phyloP scores from a whole-genome alignment of 2,329 filamentous ascomycete species.

The Colletotrichum australisinense region DNA sequence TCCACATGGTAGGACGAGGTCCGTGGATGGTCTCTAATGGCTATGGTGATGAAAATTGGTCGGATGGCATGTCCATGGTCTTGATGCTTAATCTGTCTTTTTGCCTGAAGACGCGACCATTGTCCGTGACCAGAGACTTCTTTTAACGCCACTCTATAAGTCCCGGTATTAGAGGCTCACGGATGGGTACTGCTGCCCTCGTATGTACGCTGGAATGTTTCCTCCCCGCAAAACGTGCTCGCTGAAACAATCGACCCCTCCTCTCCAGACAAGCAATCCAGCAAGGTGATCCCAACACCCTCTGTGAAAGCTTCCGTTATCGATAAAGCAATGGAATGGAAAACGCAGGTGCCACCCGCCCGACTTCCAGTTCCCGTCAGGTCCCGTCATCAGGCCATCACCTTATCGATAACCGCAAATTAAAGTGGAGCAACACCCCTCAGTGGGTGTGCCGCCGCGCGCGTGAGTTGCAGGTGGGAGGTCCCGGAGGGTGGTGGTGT shows the following conservation, averaged over 20 bases:
- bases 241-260: conserved; percentile 34
- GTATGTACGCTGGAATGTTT: conserved; percentile 1
- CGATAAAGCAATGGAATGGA: conserved; percentile 15
- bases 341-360: background rate
- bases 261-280: conserved; percentile 17
- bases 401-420: conserved; percentile 24
- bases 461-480: background rate
- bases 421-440: conserved; percentile 19
- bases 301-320: conserved; percentile 11
- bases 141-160: background rate
- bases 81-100: background rate
- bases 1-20: background rate
- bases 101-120: background rate
- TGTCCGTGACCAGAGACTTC: background rate
- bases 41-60: background rate
- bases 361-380: too few species aligned
- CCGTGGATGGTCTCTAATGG: background rate
- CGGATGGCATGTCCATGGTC: background rate
- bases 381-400: background rate
- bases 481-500: background rate
- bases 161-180: background rate
- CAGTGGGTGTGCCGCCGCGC: background rate
- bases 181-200: background rate
- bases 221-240: conserved; percentile 9
- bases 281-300: background rate